A percentile compares a stretch with the other conserved stretches of the same genome.
Evolutionary conservation across 2,329 filamentous ascomycete species (phyloP).

Genomic region (Talaromyces amestolkiae): DNA sequence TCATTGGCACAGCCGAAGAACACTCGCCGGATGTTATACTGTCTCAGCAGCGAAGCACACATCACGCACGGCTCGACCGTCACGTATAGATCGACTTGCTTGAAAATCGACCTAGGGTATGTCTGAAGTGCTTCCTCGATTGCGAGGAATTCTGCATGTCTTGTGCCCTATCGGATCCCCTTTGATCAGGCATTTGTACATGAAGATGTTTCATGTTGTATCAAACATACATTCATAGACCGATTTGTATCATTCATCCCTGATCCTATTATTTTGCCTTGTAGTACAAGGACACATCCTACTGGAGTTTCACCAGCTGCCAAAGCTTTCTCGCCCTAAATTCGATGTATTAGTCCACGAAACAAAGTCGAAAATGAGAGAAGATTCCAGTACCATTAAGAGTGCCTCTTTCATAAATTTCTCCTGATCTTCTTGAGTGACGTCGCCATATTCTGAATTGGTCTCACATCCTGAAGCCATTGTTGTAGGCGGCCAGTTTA

Average conservation of each 20-base stretch:
- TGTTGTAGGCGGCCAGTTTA: not conserved
- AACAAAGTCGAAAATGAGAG: not conserved
- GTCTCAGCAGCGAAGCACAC: conserved; percentile 89
- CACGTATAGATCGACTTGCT: conserved; percentile 80
- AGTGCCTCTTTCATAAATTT: conserved; percentile 82
- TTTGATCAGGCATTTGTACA: not conserved
- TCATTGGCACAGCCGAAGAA: conserved; percentile 96
- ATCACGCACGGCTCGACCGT: conserved; percentile 99
- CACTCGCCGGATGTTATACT: conserved; percentile 82
- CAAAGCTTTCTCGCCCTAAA: conserved; percentile 79
- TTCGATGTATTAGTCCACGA: not conserved
- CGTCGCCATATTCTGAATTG: conserved; percentile 19
- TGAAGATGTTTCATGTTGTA: not conserved
- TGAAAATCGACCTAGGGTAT: conserved; percentile 66
- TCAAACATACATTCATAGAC: conserved; percentile 60
- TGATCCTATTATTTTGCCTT: conserved; percentile 73
- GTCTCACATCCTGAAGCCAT: not conserved
- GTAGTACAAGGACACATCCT: conserved; percentile 86
- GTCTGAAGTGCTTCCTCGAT: conserved; percentile 64
- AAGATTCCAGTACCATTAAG: conserved; percentile 63
- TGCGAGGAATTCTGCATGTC: conserved; percentile 93
- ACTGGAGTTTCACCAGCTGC: conserved; percentile 89
- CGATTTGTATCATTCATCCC: conserved; percentile 98
- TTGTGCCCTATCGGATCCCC: conserved; percentile 70
- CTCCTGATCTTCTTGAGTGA: conserved; percentile 42